A percentile compares a stretch with the other conserved stretches of the same genome.
phyloP scores from a whole-genome alignment of 2,329 filamentous ascomycete species.

The Colletotrichum sp. region DNA sequence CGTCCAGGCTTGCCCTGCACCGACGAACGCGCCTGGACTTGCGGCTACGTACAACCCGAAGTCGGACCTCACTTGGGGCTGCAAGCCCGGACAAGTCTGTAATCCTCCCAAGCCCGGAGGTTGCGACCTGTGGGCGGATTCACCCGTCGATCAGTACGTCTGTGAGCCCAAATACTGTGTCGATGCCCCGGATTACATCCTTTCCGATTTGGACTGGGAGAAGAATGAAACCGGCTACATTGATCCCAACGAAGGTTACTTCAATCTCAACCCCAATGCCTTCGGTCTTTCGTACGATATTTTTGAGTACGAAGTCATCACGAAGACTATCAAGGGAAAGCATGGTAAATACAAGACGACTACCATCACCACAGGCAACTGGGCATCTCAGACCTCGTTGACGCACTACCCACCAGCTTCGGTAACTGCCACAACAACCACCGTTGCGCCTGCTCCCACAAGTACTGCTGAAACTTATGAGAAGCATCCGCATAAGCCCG shows the following conservation, averaged over 20 bases:
- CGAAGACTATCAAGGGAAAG: conserved; percentile 37
- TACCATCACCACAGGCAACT: conserved; percentile 61
- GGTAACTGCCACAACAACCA: conserved; percentile 24
- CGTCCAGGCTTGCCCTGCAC: conserved; percentile 45
- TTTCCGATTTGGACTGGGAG: conserved; percentile 53
- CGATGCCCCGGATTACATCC: conserved; percentile 39
- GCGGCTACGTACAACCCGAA: conserved; percentile 31
- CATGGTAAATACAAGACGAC: conserved; percentile 35
- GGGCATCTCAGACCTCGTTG: conserved; percentile 55
- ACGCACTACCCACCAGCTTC: conserved; percentile 39
- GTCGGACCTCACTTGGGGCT: conserved; percentile 58
- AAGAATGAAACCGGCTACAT: conserved; percentile 54
- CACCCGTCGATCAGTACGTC: conserved; percentile 50
- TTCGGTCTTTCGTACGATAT: conserved; percentile 71
- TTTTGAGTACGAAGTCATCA: conserved; percentile 52
- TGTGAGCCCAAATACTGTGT: conserved; percentile 53
- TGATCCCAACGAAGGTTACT: conserved; percentile 61
- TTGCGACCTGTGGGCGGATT: conserved; percentile 57
- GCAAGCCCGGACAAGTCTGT: conserved; percentile 57
- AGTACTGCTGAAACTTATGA: neutral
- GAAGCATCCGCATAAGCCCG: conserved; percentile 7
- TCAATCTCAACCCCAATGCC: conserved; percentile 64
- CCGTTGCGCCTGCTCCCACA: neutral
- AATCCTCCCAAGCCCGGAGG: conserved; percentile 51
- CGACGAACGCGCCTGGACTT: conserved; percentile 38